Evolutionary conservation across 2,329 filamentous ascomycete species (phyloP), one percentile per base, ranked within the genome.

Genomic region (Atkinsonella hypoxylon): DNA sequence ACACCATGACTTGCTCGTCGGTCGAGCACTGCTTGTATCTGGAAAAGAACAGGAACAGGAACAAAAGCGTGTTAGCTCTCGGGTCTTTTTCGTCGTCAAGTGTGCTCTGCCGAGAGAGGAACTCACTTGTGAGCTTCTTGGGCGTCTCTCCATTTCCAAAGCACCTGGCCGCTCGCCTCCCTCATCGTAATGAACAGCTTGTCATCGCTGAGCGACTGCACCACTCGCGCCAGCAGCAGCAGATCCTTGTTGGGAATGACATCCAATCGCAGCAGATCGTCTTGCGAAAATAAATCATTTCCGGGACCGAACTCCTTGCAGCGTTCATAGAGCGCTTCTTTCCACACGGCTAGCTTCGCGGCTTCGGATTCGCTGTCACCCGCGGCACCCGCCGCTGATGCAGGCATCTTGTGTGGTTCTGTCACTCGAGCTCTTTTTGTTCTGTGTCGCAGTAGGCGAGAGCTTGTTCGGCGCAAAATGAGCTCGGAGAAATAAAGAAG

Each of bases 1-100:
- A 97, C 26, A 97, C 85, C 62, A 95, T 77, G 62, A 82, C 79
- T 68, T 84, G 79, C 58, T 97, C 91, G 61, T 91, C 81, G 53
- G 80, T 79, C 45, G 72, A 69, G 55, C 81, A 76, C 53, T 72
- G 71, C 56, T 76, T 77, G 65, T 81, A 82, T 58, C 78, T 82
- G 55, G 4, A 13, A 1, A 7, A 9, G 4, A 8, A 6, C 7
- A 2, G 5, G n/a, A 22, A n/a, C 10, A 0, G 12, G 20, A 26
- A 30, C 6, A 4, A 15, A n/a, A 1, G 15, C 7, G 7, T 18
- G 36, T 47, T 18, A 47, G 46, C 45, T 36, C 26, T 7, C 4
- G 6, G 26, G 26, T 26, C 26, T 26, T 26, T 5, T n/a, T n/a
- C n/a, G n/a, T 5, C 26, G 26, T 26, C 2, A 26, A 26, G 8